Conservation (phyloP, 108 stramenopile species). For the Aurantiochytrium sp. region DNA sequence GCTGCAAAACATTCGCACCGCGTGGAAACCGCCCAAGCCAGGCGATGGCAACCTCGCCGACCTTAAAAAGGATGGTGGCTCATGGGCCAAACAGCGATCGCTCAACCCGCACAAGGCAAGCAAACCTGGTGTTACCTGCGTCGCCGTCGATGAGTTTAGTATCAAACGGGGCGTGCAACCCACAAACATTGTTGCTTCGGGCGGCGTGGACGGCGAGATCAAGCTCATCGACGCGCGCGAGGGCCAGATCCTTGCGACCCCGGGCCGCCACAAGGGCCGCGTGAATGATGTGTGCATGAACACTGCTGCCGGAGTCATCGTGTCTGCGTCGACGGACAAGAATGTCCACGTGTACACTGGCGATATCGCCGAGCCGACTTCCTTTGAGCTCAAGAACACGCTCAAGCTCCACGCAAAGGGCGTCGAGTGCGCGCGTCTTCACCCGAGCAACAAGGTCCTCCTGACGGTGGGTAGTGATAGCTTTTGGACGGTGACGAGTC, state of each 20-base stretch:
- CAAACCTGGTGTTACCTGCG: slow-evolving; percentile 41
- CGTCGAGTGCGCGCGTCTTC: not conserved
- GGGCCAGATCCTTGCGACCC: slow-evolving; percentile 43
- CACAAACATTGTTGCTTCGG: slow-evolving; percentile 44
- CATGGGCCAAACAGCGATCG: not conserved
- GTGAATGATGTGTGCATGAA: slow-evolving; percentile 22
- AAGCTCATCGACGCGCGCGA: slow-evolving; percentile 50
- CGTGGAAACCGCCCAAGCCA: slow-evolving; percentile 19
- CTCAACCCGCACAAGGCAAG: slow-evolving; percentile 55
- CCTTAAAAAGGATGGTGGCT: slow-evolving; percentile 15
- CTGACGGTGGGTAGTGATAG: not conserved
- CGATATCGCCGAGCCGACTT: not conserved
- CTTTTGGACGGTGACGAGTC: not conserved
- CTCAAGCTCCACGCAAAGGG: not conserved
- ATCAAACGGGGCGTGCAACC: not conserved
- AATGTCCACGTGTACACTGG: not conserved
- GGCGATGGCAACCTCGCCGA: not conserved
- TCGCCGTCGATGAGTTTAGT: slow-evolving; percentile 14
- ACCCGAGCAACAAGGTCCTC: not conserved
- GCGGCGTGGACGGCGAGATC: slow-evolving; percentile 63
- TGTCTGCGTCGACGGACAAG: not conserved
- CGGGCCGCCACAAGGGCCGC: slow-evolving; percentile 21
- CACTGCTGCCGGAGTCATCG: slow-evolving; percentile 15
- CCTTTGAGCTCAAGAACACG: not conserved
- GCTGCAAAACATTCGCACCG: not conserved